Evolutionary conservation across 2,329 filamentous ascomycete genomes (phyloP), one percentile per base, ranked within the genome.

Genomic region (Pestalotiopsis sp.): DNA sequence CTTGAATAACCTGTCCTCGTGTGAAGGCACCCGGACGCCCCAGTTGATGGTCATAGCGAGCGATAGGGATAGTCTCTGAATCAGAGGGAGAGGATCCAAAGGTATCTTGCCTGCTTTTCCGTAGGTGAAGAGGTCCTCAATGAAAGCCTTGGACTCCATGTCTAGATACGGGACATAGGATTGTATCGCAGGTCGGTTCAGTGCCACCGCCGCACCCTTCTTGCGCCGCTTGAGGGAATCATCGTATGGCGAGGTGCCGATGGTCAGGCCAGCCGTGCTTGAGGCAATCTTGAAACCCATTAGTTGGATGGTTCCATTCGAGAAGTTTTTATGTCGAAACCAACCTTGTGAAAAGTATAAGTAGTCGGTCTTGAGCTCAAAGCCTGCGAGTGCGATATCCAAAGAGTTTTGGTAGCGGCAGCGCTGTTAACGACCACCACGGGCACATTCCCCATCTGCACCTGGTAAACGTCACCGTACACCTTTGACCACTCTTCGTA

Each of bases 91-190:
- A 0, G 92, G 92, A 69, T 94, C 90, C 40, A 95, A 81, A 60
- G 93, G 90, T 2, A 83, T 73, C 0, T 82, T 81, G 1, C 92
- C 92, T 11, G 85, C 81, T 52, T 88, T 81, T 72, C 87, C 89
- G 72, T 94, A 90, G 1, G 85, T 78, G 40, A 92, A 82, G 55
- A 95, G 84, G 72, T 95, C 92, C 70, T 88, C 89, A 78, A 95
- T 91, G 66, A 90, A 92, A 14, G 87, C 85, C 14, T 85, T 89
- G 35, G 89, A 88, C 77, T 95, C 93, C 30, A 94, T 87, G 72
- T 95, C 92, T 64, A 95, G 89, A 72, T 94, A 92, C 0, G 92
- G 92, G 88, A 94, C 92, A 77, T 95, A 95, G 0, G 89, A 90
- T 74, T 93, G 91, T 1, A 92, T 88, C 0, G 92, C 89, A 0